phyloP scores from a whole-genome alignment of 306 rosid genomes.

The Citrullus mucosospermus region DNA sequence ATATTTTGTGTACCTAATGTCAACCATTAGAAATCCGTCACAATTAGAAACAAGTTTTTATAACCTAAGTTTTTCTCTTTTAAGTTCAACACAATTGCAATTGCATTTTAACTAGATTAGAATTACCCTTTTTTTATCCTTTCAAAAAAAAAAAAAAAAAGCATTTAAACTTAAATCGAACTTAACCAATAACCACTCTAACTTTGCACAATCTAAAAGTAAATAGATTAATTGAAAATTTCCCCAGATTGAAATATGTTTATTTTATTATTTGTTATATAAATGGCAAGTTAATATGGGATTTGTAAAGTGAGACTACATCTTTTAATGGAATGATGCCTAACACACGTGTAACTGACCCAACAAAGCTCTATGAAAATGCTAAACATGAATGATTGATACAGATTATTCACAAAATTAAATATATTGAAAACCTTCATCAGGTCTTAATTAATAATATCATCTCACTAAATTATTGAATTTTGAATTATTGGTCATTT shows the following conservation, averaged over 20 bases:
- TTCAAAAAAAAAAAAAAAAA: too few relatives aligned
- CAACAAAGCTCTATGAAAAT: conserved; percentile 13
- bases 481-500: neutral
- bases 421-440: neutral
- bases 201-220: neutral
- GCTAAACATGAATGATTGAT: conserved; percentile 5
- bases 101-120: too few relatives aligned
- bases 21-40: too few relatives aligned
- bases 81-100: too few relatives aligned
- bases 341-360: conserved; percentile 20
- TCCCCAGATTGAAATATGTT: neutral
- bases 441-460: neutral
- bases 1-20: too few relatives aligned
- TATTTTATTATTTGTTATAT: neutral
- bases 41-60: too few relatives aligned
- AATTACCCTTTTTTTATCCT: too few relatives aligned
- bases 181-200: too few relatives aligned
- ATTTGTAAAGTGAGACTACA: neutral
- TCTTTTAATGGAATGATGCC: conserved; percentile 23
- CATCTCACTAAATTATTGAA: neutral
- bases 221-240: neutral
- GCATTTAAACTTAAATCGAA: too few relatives aligned
- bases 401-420: neutral
- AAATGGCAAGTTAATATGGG: neutral
- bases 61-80: too few relatives aligned